Evolutionary conservation across 1,284 basidiomycete genomes (phyloP), one percentile per base, ranked within the genome.

Genomic region (Sporisorium sorghi): DNA sequence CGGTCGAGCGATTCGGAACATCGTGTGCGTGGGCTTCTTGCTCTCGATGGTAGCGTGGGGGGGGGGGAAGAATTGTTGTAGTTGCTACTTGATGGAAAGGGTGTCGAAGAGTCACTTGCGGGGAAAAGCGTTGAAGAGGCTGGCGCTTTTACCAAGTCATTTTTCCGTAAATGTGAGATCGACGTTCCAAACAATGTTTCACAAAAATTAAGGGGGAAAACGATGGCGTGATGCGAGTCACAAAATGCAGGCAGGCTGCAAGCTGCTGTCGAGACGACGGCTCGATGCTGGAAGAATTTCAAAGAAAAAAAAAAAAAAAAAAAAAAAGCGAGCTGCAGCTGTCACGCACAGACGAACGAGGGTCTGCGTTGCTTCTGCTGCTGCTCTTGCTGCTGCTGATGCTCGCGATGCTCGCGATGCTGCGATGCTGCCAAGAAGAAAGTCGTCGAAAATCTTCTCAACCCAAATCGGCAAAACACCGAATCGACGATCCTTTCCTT

Each of bases 291-390:
- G n/a, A n/a, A n/a, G n/a, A n/a, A n/a, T n/a, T n/a, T n/a, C n/a
- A n/a, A n/a, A n/a, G n/a, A n/a, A n/a, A 7, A 35, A 40, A 40
- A n/a, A n/a, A n/a, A n/a, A n/a, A n/a, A n/a, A n/a, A n/a, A n/a
- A n/a, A n/a, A n/a, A n/a, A 30, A 30, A 30, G 9, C 5, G 28
- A 2, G 40, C 40, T 21, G 19, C 40, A 40, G 33, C 33, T 33
- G 35, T 37, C 51, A 57, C 55, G 63, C 58, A 66, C 57, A 40
- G 57, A 59, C 63, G 39, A 28, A 52, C n/a, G 35, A n/a, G n/a
- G n/a, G n/a, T n/a, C n/a, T n/a, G n/a, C n/a, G n/a, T n/a, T n/a
- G n/a, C n/a, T n/a, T n/a, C n/a, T n/a, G 33, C 32, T 33, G 32
- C 37, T 40, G 37, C 35, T 37, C 15, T 10, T 37, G 17, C 37